These are phyloP conservation scores for Phytophthora pistaciae DNA, from an alignment of 352 stramenopile genomes.

Conservation along the genomic window DNA sequence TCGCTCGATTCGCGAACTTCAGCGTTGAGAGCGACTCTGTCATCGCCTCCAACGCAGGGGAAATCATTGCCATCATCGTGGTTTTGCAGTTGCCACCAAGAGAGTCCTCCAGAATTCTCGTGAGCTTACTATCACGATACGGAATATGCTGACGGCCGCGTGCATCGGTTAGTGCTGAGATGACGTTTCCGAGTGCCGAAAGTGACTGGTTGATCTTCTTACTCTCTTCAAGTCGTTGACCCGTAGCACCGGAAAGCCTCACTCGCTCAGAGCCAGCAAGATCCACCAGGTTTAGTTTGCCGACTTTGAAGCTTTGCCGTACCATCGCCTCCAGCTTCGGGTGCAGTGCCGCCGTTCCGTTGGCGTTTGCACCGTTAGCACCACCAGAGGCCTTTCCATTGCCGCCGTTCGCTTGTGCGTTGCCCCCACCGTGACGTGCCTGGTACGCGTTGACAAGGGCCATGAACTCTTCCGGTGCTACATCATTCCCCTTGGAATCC, in stretches of 20 bases:
- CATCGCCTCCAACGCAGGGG: slow-evolving; percentile 88
- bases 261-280: slow-evolving; percentile 93
- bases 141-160: slow-evolving; percentile 92
- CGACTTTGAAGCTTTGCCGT: slow-evolving; percentile 95
- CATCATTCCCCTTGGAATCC: slow-evolving; percentile 80
- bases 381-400: slow-evolving; percentile 13
- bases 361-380: slow-evolving; percentile 34
- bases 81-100: slow-evolving; percentile 95
- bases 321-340: slow-evolving; percentile 91
- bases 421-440: slow-evolving; percentile 47
- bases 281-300: slow-evolving; percentile 95
- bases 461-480: slow-evolving; percentile 89
- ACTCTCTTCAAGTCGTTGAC: slow-evolving; percentile 90
- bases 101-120: slow-evolving; percentile 90
- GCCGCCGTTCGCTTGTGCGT: slow-evolving; percentile 18
- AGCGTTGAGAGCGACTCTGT: slow-evolving; percentile 94
- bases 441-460: slow-evolving; percentile 82
- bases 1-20: slow-evolving; percentile 95
- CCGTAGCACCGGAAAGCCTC: slow-evolving; percentile 86
- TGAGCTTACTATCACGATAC: slow-evolving; percentile 96
- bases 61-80: slow-evolving; percentile 97
- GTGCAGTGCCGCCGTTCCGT: slow-evolving; percentile 51
- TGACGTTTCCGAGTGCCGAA: slow-evolving; percentile 92
- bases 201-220: slow-evolving; percentile 96
- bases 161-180: slow-evolving; percentile 90